Conservation (phyloP, 1,139 yeast genomes). For the Taphrina wiesneri region DNA sequence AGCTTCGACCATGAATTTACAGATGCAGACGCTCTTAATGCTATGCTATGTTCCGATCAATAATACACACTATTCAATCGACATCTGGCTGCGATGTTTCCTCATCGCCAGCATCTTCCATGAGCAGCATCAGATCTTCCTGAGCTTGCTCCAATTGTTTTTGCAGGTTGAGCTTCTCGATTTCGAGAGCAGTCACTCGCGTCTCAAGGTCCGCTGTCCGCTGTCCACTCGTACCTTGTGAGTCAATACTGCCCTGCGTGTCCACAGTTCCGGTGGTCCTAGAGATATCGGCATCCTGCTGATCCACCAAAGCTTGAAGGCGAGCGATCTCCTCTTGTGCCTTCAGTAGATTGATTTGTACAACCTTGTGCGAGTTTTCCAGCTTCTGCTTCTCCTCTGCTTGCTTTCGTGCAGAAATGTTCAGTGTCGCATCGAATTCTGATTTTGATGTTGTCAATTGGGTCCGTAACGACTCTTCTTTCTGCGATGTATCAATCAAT, state of each 20-base stretch:
- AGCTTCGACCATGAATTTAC: no score
- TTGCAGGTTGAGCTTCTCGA: conserved; percentile 12
- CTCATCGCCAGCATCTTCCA: conserved; percentile 21
- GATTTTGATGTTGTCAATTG: background rate
- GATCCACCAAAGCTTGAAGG: background rate
- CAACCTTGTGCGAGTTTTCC: background rate
- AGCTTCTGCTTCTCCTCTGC: background rate
- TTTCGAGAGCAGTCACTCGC: background rate
- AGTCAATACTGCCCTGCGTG: background rate
- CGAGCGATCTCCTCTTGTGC: background rate
- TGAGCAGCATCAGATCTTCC: conserved; percentile 29
- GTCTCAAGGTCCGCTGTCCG: conserved; percentile 17
- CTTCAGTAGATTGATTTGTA: background rate
- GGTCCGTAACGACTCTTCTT: background rate
- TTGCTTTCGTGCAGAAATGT: background rate
- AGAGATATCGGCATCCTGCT: no score
- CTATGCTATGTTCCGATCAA: background rate
- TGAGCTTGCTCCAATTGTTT: conserved; percentile 28
- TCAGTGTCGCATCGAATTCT: background rate
- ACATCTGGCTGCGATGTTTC: background rate
- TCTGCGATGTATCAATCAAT: background rate
- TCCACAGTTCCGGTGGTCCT: background rate
- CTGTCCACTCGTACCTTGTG: background rate
- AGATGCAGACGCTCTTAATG: no score
- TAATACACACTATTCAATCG: background rate